phyloP scores from a whole-genome alignment of 306 rosid species.

The Cicer pinnatifidum region DNA sequence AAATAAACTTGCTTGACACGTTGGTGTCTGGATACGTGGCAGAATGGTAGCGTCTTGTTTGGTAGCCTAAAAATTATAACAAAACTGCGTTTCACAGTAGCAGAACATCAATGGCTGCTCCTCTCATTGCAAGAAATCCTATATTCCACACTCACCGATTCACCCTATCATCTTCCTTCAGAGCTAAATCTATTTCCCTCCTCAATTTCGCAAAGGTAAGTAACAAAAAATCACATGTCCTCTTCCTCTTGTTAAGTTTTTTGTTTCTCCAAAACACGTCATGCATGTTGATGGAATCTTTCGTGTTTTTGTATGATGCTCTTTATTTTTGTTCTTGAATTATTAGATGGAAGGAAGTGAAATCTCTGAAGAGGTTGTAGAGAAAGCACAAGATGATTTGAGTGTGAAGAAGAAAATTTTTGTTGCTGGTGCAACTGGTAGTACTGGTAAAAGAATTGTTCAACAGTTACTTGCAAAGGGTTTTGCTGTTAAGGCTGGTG shows the following conservation, averaged over 20 bases:
- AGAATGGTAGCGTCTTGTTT: conserved; percentile 30
- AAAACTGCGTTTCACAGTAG: conserved; percentile 2
- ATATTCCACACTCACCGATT: conserved; percentile 41
- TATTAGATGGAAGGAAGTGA: conserved; percentile 77
- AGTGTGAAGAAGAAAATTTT: conserved; percentile 66
- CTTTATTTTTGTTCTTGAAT: background rate
- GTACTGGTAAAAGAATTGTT: conserved; percentile 84
- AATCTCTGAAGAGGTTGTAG: conserved; percentile 58
- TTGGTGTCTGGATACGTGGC: conserved; percentile 48
- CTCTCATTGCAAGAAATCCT: conserved; percentile 44
- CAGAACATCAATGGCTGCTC: conserved; percentile 62
- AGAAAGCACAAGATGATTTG: conserved; percentile 45
- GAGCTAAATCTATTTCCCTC: conserved; percentile 45
- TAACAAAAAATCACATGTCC: background rate
- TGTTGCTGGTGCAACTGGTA: conserved; percentile 97
- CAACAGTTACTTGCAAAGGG: conserved; percentile 90
- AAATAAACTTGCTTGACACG: no score
- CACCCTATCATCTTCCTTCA: conserved; percentile 39
- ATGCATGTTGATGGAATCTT: no score
- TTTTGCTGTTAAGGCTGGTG: conserved; percentile 86
- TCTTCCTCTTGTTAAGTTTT: background rate
- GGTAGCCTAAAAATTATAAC: conserved; percentile 36
- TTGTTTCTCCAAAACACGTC: background rate
- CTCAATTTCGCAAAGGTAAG: conserved; percentile 59
- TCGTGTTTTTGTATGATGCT: background rate